A percentile compares a stretch with the other conserved stretches of the same genome.
phyloP scores from a whole-genome alignment of 768 basidiomycete species.

The Russula dissimulans region DNA sequence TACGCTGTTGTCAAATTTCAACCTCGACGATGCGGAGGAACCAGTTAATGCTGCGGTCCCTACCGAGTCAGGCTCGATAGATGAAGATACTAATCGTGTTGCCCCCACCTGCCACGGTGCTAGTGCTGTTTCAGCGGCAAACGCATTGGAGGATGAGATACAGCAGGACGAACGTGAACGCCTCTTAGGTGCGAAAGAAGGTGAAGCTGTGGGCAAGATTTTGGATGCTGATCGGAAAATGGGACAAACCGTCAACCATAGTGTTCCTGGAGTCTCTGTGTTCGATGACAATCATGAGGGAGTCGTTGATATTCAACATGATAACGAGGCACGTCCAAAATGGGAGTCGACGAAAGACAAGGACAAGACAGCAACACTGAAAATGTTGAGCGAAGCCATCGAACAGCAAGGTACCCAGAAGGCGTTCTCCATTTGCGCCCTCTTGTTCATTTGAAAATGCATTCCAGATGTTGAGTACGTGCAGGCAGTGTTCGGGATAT shows the following conservation, averaged over 20 bases:
- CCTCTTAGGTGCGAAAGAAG: conserved; percentile 25
- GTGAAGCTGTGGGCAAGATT: conserved; percentile 26
- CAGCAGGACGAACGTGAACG: conserved; percentile 22
- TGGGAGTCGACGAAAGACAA: background rate
- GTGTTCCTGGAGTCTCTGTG: conserved; percentile 2
- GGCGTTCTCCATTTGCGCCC: background rate
- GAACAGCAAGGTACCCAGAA: background rate
- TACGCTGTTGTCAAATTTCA: conserved; percentile 7
- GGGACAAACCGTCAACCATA: background rate
- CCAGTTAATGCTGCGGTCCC: background rate
- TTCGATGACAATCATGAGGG: background rate
- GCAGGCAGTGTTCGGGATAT: conserved; percentile 32
- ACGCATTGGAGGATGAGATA: conserved; percentile 18
- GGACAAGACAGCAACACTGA: background rate
- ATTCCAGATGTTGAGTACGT: conserved; percentile 34
- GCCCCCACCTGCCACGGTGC: background rate
- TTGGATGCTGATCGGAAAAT: conserved; percentile 20
- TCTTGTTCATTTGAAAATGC: background rate
- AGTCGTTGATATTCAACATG: background rate
- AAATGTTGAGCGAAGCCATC: conserved; percentile 10
- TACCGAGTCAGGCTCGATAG: background rate
- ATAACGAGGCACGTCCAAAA: background rate
- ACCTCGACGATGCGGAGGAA: conserved; percentile 9
- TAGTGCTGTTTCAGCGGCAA: background rate
- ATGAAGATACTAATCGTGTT: conserved; percentile 12